Evolutionary conservation across 73 alveolate genomes (phyloP), one percentile per base, ranked within the genome.

Genomic region (Paramecium bursaria): DNA sequence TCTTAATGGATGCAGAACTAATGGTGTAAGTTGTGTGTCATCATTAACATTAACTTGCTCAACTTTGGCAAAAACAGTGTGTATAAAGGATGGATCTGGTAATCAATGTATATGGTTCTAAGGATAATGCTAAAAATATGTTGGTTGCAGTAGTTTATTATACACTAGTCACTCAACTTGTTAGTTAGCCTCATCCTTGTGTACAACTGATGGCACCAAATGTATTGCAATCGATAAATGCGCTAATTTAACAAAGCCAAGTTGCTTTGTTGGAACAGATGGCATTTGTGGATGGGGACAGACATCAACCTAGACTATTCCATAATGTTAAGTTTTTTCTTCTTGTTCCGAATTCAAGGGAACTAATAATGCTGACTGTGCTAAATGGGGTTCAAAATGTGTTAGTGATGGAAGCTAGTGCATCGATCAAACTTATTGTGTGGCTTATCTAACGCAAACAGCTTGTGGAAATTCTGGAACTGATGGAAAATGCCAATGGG

Each of bases 401-500:
- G 19, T 57, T 13, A 57, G 50, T 57, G 76, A 57, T 57, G 76
- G 76, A 5, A 57, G 19, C 5, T 27, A 29, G 7, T 57, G 76
- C 15, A 17, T 57, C 47, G 29, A 30, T 2, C 17, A 10, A 10
- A 50, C 51, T 3, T 30, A 57, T 30, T 57, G 76, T 57, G 76
- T 19, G 0, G 33, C 17, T 10, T 57, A 57, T 9, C 9, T 57
- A n/a, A 57, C 76, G 17, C 51, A 57, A 15, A 10, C 9, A n/a
- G 76, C 76, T 13, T 57, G 76, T 2, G 1, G 11, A 19, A 25
- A 42, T 35, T 26, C 57, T 25, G 82, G 82, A 35, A 67, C 46
- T 1, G 82, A 67, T 67, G 82, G 82, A 67, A 11, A 13, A 19
- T 67, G 82, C 44, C 6, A 39, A 19, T 67, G 82, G 82, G 82